Evolutionary conservation across 805 yeast species (phyloP).

Genomic region (Ogataea siamensis): DNA sequence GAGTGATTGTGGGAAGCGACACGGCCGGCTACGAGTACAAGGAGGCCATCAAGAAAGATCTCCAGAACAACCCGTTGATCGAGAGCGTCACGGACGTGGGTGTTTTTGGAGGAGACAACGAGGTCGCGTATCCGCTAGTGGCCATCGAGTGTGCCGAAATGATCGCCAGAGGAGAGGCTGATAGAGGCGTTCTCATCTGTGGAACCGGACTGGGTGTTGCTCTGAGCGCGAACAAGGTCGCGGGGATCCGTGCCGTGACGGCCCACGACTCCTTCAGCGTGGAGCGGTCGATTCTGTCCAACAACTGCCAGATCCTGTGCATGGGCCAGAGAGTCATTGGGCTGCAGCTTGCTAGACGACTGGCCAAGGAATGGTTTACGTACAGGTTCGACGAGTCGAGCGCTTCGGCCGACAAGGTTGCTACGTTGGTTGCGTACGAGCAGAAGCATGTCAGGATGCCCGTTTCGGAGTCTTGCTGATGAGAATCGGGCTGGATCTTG

Average conservation of each 20-base stretch:
- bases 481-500: too few relatives aligned
- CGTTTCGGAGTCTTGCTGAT: background rate
- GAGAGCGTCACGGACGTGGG: constrained; percentile 40
- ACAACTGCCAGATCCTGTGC: constrained; percentile 44
- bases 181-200: constrained; percentile 45
- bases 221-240: constrained; percentile 45
- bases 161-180: constrained; percentile 41
- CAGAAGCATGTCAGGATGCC: constrained; percentile 1
- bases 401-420: constrained; percentile 43
- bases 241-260: constrained; percentile 47
- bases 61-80: constrained; percentile 32
- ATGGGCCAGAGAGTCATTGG: constrained; percentile 50
- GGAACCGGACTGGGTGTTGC: constrained; percentile 53
- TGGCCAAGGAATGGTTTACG: constrained; percentile 44
- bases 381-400: constrained; percentile 39
- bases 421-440: constrained; percentile 20
- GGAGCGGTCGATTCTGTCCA: constrained; percentile 43
- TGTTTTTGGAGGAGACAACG: constrained; percentile 33
- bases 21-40: constrained; percentile 46
- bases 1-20: constrained; percentile 41
- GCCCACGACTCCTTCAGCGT: constrained; percentile 48
- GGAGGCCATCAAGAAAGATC: constrained; percentile 37
- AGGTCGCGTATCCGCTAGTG: constrained; percentile 41
- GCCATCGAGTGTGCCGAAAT: constrained; percentile 44
- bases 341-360: constrained; percentile 41